phyloP scores from a whole-genome alignment of 495 filamentous ascomycete genomes.

The Letharia columbiana region DNA sequence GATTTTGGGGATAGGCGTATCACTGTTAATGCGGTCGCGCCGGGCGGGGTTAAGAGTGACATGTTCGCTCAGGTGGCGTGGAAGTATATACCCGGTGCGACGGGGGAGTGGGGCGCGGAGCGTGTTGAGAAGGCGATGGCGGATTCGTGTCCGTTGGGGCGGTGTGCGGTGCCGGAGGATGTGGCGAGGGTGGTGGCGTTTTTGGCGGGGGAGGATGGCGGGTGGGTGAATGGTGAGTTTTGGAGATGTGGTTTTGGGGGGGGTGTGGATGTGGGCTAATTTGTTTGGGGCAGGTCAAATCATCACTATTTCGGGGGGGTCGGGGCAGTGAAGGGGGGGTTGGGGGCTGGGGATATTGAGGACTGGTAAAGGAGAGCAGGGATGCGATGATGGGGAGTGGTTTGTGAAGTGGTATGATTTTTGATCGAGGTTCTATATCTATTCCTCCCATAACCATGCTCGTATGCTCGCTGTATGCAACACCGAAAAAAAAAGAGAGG shows the following conservation, averaged over 20 bases:
- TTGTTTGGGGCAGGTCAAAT: conserved; percentile 17
- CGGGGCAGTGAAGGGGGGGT: conserved; percentile 14
- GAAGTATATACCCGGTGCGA: conserved; percentile 55
- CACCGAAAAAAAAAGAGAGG: background rate
- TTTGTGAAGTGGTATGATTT: too few relatives aligned
- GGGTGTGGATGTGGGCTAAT: conserved; percentile 1
- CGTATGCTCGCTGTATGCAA: background rate
- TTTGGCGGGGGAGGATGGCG: conserved; percentile 55
- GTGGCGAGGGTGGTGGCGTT: conserved; percentile 58
- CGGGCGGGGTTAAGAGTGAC: conserved; percentile 60
- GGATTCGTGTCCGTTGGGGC: conserved; percentile 49
- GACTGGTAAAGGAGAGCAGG: too few relatives aligned
- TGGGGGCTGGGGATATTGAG: too few relatives aligned
- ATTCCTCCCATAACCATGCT: background rate
- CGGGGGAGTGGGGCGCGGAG: conserved; percentile 22
- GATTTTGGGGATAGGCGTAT: conserved; percentile 45
- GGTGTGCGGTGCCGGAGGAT: conserved; percentile 55
- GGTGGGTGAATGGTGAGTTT: conserved; percentile 58
- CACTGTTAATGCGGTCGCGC: conserved; percentile 58
- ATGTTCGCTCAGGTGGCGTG: conserved; percentile 59
- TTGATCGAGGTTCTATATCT: background rate
- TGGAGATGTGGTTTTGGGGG: background rate
- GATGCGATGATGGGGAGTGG: too few relatives aligned
- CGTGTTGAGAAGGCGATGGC: conserved; percentile 37
- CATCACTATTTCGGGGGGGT: conserved; percentile 24